phyloP scores from a whole-genome alignment of 148 eudicot genomes.

The Oxyria digyna region DNA sequence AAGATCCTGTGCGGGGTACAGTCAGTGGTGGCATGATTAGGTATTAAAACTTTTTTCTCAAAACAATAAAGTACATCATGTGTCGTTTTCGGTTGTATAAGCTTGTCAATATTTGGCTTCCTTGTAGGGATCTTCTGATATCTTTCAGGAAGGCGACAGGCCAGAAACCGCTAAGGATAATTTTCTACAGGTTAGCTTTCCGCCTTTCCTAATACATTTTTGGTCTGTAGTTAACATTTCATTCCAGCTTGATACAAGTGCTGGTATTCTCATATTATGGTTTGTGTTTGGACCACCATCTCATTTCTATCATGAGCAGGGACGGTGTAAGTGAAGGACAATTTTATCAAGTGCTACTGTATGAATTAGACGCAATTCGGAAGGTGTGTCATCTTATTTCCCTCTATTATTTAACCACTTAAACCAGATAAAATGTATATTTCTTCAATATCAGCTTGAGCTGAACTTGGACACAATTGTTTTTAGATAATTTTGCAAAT shows the following conservation, averaged over 20 bases:
- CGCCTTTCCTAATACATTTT: neutral
- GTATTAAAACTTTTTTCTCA: conserved; percentile 11
- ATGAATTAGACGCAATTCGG: conserved; percentile 61
- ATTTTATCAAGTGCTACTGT: conserved; percentile 71
- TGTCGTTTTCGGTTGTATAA: neutral
- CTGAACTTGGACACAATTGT: no score
- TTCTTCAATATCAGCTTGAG: no score
- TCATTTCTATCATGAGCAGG: conserved; percentile 17
- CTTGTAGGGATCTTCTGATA: conserved; percentile 54
- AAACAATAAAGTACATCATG: no score
- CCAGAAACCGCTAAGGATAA: conserved; percentile 59
- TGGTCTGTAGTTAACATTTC: neutral
- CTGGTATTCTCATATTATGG: neutral
- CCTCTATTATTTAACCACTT: neutral
- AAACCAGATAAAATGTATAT: neutral
- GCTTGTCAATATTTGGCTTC: neutral
- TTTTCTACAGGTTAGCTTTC: conserved; percentile 48
- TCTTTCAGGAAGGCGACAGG: conserved; percentile 67
- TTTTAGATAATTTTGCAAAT: neutral
- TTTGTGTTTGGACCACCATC: neutral
- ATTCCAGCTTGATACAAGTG: neutral
- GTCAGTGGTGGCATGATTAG: conserved; percentile 72
- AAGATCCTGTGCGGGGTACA: conserved; percentile 62
- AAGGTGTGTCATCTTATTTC: conserved; percentile 31
- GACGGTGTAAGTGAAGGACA: conserved; percentile 98